These are phyloP conservation scores for Sugiyamaella sp. DNA, from an alignment of 1,139 yeast species.

Conservation along the genomic window DNA sequence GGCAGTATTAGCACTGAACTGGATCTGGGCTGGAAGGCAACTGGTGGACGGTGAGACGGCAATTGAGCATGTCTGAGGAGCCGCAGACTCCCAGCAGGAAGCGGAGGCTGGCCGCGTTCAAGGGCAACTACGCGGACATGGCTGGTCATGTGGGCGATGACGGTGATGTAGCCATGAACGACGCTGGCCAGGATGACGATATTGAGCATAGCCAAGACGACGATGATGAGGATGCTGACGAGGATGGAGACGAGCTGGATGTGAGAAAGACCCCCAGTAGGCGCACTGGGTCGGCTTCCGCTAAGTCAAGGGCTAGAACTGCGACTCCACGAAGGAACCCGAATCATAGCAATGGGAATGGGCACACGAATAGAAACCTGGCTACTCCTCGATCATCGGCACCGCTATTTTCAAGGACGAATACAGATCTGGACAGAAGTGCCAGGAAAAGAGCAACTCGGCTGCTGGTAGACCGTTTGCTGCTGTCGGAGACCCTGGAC, in stretches of 20 bases:
- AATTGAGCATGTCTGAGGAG: constrained; percentile 7
- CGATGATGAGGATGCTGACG: constrained; percentile 22
- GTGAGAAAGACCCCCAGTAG: constrained; percentile 22
- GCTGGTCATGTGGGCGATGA: constrained; percentile 11
- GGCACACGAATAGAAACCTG: neutral
- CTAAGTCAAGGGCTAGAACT: constrained; percentile 12
- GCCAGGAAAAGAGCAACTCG: constrained; percentile 55
- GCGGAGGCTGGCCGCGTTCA: constrained; percentile 27
- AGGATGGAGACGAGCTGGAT: constrained; percentile 19
- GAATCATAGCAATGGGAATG: constrained; percentile 6
- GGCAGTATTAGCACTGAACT: too few relatives aligned
- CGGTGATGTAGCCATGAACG: constrained; percentile 6
- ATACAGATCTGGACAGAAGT: constrained; percentile 50
- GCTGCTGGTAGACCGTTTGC: constrained; percentile 42
- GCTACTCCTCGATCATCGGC: constrained; percentile 16
- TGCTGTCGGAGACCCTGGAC: constrained; percentile 46
- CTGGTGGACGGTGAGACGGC: too few relatives aligned
- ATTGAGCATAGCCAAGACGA: constrained; percentile 18
- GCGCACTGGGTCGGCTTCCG: too few relatives aligned
- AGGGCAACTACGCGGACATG: constrained; percentile 26
- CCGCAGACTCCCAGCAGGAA: constrained; percentile 25
- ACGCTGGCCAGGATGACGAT: constrained; percentile 19
- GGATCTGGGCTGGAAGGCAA: too few relatives aligned
- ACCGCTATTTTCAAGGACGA: constrained; percentile 20
- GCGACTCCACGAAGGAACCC: constrained; percentile 19